Conservation (phyloP, 2,329 filamentous ascomycete species). For the Thielaviopsis musarum region DNA sequence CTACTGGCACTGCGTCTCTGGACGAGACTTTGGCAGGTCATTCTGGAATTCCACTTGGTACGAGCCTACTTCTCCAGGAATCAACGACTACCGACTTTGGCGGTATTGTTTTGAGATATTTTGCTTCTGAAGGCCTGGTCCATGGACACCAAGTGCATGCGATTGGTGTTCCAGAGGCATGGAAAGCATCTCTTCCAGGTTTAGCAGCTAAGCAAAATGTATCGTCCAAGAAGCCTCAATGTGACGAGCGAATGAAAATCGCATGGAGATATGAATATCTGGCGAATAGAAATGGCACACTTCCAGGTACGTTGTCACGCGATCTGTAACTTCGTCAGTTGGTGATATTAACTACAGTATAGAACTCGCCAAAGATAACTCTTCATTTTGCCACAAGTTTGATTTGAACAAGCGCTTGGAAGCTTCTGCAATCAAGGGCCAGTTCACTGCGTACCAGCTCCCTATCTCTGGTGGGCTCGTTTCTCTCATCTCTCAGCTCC, state of each 20-base stretch:
- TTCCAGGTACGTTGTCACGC: slow-evolving; percentile 39
- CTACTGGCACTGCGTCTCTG: slow-evolving; percentile 74
- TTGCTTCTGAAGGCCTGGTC: slow-evolving; percentile 79
- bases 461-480: slow-evolving; percentile 16
- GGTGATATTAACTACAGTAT: background rate
- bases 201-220: slow-evolving; percentile 23
- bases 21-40: slow-evolving; percentile 78
- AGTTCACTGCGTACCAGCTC: slow-evolving; percentile 25
- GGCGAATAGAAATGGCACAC: slow-evolving; percentile 45
- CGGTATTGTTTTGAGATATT: slow-evolving; percentile 69
- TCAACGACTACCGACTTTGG: slow-evolving; percentile 89
- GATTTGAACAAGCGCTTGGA: slow-evolving; percentile 50
- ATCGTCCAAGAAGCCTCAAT: background rate
- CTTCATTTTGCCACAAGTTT: slow-evolving; percentile 54
- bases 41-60: slow-evolving; percentile 67
- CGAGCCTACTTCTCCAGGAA: slow-evolving; percentile 67
- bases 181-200: slow-evolving; percentile 72
- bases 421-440: slow-evolving; percentile 30
- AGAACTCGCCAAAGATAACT: slow-evolving; percentile 13
- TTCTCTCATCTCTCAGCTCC: slow-evolving; percentile 43
- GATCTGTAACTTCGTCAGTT: background rate
- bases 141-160: slow-evolving; percentile 84
- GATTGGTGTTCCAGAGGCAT: slow-evolving; percentile 60
- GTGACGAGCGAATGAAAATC: slow-evolving; percentile 74
- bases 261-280: slow-evolving; percentile 91